Evolutionary conservation across 805 yeast species (phyloP).

Genomic region (Cyberlindnera japonica): DNA sequence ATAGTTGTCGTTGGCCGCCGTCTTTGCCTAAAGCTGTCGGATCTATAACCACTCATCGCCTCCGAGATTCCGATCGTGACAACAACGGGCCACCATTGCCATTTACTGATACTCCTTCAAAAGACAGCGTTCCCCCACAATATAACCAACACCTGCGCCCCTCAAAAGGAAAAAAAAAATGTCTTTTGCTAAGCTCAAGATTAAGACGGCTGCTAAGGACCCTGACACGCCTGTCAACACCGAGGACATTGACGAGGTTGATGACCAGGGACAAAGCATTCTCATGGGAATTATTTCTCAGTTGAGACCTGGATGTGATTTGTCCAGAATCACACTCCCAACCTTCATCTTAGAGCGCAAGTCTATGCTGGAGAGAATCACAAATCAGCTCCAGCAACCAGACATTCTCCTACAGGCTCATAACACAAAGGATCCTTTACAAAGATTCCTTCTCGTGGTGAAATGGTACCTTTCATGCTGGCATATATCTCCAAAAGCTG

Average conservation of each 20-base stretch:
- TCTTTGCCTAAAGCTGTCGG: too few relatives aligned
- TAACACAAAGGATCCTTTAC: slow-evolving; percentile 48
- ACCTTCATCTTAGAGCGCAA: slow-evolving; percentile 93
- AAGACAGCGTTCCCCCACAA: too few relatives aligned
- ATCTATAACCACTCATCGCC: too few relatives aligned
- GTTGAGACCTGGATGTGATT: slow-evolving; percentile 87
- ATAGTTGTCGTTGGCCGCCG: too few relatives aligned
- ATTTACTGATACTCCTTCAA: too few relatives aligned
- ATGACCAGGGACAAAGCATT: slow-evolving; percentile 84
- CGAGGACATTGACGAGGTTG: slow-evolving; percentile 90
- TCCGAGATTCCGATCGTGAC: too few relatives aligned
- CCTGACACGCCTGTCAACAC: slow-evolving; percentile 25
- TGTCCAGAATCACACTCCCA: slow-evolving; percentile 88
- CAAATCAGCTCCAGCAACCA: slow-evolving; percentile 83
- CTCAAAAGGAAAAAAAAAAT: too few relatives aligned
- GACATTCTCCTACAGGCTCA: slow-evolving; percentile 70
- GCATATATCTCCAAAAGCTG: slow-evolving; percentile 99
- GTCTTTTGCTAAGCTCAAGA: neutral
- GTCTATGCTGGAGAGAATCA: slow-evolving; percentile 93
- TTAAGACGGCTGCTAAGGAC: slow-evolving; percentile 1
- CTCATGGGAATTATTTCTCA: slow-evolving; percentile 85
- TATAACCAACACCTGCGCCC: too few relatives aligned
- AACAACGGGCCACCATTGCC: too few relatives aligned
- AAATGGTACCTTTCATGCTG: slow-evolving; percentile 93
- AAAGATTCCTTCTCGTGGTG: slow-evolving; percentile 70